Evolutionary conservation across 2,329 filamentous ascomycete species (phyloP).

Genomic region (Aspergillaceae sp.): DNA sequence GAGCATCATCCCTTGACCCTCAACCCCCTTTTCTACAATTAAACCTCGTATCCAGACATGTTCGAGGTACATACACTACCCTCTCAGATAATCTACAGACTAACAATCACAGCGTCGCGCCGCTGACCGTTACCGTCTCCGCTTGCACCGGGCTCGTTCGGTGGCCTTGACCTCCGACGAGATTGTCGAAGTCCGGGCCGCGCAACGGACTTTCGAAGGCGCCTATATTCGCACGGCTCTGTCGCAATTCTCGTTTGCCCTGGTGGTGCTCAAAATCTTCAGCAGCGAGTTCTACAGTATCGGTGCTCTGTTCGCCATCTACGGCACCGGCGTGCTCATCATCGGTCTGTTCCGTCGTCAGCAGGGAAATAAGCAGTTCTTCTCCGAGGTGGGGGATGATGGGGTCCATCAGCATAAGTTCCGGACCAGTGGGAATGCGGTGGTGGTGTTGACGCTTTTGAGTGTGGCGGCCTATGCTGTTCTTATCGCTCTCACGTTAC

Average conservation of each 20-base stretch:
- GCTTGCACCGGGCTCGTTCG: constrained; percentile 73
- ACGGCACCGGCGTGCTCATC: constrained; percentile 74
- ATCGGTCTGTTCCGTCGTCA: constrained; percentile 79
- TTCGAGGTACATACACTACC: constrained; percentile 18
- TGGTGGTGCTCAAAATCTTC: constrained; percentile 94
- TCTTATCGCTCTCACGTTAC: constrained; percentile 51
- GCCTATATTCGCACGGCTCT: constrained; percentile 93
- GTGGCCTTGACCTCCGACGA: constrained; percentile 74
- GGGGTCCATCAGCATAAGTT: constrained; percentile 55
- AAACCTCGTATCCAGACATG: constrained; percentile 8
- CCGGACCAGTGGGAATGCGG: constrained; percentile 58
- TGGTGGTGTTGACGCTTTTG: constrained; percentile 53
- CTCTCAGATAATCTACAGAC: background rate
- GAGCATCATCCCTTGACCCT: no score
- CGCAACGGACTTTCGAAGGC: constrained; percentile 93
- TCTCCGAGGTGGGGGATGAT: constrained; percentile 51
- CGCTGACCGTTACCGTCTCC: constrained; percentile 66
- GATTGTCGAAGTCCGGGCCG: constrained; percentile 87
- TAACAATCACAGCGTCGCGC: constrained; percentile 49
- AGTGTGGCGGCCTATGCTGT: constrained; percentile 55
- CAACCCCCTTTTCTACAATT: no score
- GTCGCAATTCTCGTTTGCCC: constrained; percentile 87
- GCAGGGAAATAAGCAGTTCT: constrained; percentile 92
- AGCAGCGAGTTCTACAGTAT: constrained; percentile 94
- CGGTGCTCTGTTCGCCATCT: constrained; percentile 89